Percentiles rank a stretch among this genome's conserved stretches.
These are phyloP conservation scores for Yarrowia sp. DNA, from an alignment of 805 yeast genomes.

Conservation along the genomic window DNA sequence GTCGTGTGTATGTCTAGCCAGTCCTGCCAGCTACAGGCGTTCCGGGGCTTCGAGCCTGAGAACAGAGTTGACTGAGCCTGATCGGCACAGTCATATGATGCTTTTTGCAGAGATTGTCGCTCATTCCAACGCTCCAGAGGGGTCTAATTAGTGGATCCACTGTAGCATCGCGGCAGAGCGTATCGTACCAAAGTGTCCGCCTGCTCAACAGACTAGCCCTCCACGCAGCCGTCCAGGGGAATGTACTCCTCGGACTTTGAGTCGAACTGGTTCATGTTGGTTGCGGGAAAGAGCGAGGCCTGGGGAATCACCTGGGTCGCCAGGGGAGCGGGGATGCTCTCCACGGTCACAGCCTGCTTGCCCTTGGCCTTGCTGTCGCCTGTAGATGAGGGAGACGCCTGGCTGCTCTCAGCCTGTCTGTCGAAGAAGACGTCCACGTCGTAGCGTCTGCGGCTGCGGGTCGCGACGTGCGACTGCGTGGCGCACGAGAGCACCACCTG, in stretches of 20 bases:
- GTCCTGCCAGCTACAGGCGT: not conserved
- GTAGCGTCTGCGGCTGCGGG: slow-evolving; percentile 17
- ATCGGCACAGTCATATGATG: slow-evolving; percentile 10
- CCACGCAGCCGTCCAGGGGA: slow-evolving; percentile 3
- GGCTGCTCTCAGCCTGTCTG: no score
- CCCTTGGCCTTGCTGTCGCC: not conserved
- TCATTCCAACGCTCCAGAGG: not conserved
- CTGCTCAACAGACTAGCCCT: not conserved
- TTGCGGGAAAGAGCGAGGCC: slow-evolving; percentile 5
- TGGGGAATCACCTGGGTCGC: not conserved
- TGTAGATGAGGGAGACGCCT: not conserved
- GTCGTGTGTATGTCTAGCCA: not conserved
- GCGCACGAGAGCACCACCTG: slow-evolving; percentile 11
- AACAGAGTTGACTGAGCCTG: slow-evolving; percentile 12
- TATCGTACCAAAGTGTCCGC: no score
- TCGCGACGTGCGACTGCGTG: slow-evolving; percentile 11
- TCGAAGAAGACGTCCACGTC: slow-evolving; percentile 22
- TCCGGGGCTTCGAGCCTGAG: no score
- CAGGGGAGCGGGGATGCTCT: not conserved
- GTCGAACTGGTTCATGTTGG: slow-evolving; percentile 24
- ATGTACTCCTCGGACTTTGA: slow-evolving; percentile 17
- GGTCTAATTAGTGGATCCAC: not conserved
- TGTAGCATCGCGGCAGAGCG: no score
- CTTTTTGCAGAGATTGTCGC: not conserved
- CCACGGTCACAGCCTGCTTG: not conserved